Base-by-base conservation (phyloP, 176 grass and related monocot genomes). In the Olyra latifolia region DNA sequence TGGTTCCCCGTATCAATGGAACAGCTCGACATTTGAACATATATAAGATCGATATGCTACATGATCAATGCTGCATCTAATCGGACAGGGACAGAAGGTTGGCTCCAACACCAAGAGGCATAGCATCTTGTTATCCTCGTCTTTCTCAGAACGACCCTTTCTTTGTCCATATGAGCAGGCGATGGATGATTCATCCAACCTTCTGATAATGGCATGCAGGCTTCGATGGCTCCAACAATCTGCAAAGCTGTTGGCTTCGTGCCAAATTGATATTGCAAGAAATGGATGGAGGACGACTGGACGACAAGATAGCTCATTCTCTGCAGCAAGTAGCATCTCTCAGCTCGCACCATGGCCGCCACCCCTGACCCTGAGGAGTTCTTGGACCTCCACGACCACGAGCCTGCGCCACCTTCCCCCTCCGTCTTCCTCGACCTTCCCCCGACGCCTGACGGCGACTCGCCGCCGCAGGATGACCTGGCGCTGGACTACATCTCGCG, bases 51-150 rank as follows among this genome's bases (percentile, higher is more conserved):
- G 5, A 68, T 46, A 15, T 77, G n/a, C 2, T 69, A 16, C 40
- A 69, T 29, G 61, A 74, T 29, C 29, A 4, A 60, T 76, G 64
- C 6, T 5, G 13, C 14, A 23, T 84, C 59, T 27, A 27, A 57
- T 35, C 7, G 29, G 50, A 40, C 8, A 62, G 35, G 42, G 43
- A 46, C 55, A 61, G 56, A 40, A 72, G 4, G 10, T 10, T 50
- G 68, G 56, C 68, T 82, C 19, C 2, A 24, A 72, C 19, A 84
- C 13, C 72, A 77, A 77, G 62, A 47, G 13, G 20, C 35, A 59
- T 55, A 30, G n/a, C n/a, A n/a, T n/a, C n/a, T n/a, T n/a, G n/a
- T n/a, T n/a, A n/a, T n/a, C n/a, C n/a, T 53, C 44, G 8, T 68
- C 39, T 76, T 57, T 69, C 14, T 82, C 57, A 53, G 74, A 50